Conservation (phyloP, 371 early-diverging fungal genomes). For the Apophysomyces trapeziformis region DNA sequence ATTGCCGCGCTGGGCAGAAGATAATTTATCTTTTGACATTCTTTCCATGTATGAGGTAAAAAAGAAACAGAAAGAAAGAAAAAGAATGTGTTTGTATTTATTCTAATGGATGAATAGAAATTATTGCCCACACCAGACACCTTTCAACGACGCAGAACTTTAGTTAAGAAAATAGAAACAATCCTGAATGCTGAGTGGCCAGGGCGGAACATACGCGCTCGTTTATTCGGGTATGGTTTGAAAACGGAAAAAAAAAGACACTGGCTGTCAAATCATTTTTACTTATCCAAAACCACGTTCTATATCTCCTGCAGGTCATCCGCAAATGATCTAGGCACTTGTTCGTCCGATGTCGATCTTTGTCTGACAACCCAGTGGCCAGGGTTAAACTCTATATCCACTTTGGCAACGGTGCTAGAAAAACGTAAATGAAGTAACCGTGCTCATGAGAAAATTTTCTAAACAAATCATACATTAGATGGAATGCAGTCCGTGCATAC, state of each 20-base stretch:
- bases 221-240: slow-evolving; percentile 62
- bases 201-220: slow-evolving; percentile 56
- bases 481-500: slow-evolving; percentile 59
- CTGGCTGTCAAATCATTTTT: background rate
- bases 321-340: slow-evolving; percentile 57
- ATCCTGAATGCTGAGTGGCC: slow-evolving; percentile 66
- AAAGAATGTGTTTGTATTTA: background rate
- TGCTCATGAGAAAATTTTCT: slow-evolving; percentile 14
- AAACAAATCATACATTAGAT: slow-evolving; percentile 28
- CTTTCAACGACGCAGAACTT: slow-evolving; percentile 50
- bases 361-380: slow-evolving; percentile 61
- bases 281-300: background rate
- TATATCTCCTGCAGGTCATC: slow-evolving; percentile 50
- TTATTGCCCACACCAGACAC: slow-evolving; percentile 64
- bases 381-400: slow-evolving; percentile 48
- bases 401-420: slow-evolving; percentile 42
- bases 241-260: background rate
- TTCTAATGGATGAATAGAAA: slow-evolving; percentile 22
- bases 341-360: slow-evolving; percentile 63
- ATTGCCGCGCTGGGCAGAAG: slow-evolving; percentile 9
- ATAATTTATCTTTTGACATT: slow-evolving; percentile 25
- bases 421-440: slow-evolving; percentile 29
- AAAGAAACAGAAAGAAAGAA: background rate
- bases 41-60: slow-evolving; percentile 37
- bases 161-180: slow-evolving; percentile 59